Evolutionary conservation across 2,329 filamentous ascomycete genomes (phyloP).

Genomic region (Colletotrichum sidae): DNA sequence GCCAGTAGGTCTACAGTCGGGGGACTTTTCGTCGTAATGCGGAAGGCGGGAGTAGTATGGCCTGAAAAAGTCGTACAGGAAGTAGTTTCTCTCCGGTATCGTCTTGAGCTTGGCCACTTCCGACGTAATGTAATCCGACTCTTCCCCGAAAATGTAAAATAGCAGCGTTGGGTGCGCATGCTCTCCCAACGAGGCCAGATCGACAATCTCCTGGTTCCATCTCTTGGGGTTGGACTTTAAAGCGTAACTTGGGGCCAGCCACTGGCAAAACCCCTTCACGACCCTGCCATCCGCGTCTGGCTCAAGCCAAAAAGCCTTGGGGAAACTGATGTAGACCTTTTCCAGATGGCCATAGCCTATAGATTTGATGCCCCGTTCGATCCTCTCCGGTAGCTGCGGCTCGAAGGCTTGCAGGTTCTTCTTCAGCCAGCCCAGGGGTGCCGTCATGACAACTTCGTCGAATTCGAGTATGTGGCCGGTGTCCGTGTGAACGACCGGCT

Average conservation of each 20-base stretch:
- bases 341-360: constrained; percentile 79
- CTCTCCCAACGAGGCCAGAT: constrained; percentile 75
- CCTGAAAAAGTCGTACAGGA: constrained; percentile 74
- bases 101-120: constrained; percentile 54
- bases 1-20: constrained; percentile 71
- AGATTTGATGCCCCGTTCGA: constrained; percentile 71
- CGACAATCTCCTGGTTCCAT: constrained; percentile 83
- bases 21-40: constrained; percentile 65
- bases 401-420: constrained; percentile 67
- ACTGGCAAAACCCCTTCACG: constrained; percentile 78
- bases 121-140: constrained; percentile 66
- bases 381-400: constrained; percentile 67
- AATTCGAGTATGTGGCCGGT: constrained; percentile 62
- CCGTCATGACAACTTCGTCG: constrained; percentile 76
- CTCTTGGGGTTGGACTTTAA: constrained; percentile 67
- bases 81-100: constrained; percentile 60
- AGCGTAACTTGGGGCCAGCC: constrained; percentile 78
- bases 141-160: constrained; percentile 81
- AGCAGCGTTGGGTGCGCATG: constrained; percentile 83
- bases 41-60: constrained; percentile 85
- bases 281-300: constrained; percentile 53
- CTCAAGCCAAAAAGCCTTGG: constrained; percentile 77
- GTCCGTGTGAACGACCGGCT: constrained; percentile 57
- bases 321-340: constrained; percentile 79
- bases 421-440: constrained; percentile 77